Percentiles rank a stretch among this genome's conserved stretches.
These are phyloP conservation scores for Entomortierella parvispora DNA, from an alignment of 192 early-diverging fungal species.

Conservation along the genomic window DNA sequence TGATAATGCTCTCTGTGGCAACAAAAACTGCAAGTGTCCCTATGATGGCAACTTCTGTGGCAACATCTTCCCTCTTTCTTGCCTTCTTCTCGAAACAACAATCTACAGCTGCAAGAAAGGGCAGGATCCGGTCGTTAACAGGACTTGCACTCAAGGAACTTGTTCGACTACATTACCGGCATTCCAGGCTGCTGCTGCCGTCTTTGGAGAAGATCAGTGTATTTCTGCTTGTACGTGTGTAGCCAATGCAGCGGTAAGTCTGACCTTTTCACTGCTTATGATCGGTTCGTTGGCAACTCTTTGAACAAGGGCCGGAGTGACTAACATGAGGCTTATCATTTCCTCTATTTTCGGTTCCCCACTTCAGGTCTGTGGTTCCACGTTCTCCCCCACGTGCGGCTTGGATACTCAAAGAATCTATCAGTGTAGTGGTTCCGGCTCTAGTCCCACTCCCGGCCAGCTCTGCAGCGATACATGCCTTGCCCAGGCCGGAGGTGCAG, in stretches of 20 bases:
- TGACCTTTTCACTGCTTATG: not conserved
- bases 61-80: not conserved
- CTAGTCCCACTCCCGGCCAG: not conserved
- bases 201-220: not conserved
- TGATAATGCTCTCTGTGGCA: not conserved
- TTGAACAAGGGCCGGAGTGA: no score
- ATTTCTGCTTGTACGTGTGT: not conserved
- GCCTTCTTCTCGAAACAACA: not conserved
- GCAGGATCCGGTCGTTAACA: not conserved
- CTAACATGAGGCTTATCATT: no score
- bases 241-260: not conserved
- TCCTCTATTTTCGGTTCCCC: not conserved
- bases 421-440: not conserved
- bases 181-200: not conserved
- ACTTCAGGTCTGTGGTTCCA: not conserved
- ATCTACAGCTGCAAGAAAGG: not conserved
- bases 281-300: no score
- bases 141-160: not conserved
- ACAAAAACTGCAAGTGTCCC: conserved; percentile 3
- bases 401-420: not conserved
- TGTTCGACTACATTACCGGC: not conserved
- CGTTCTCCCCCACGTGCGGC: not conserved
- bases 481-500: not conserved
- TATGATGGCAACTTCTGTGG: not conserved
- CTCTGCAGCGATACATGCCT: not conserved